phyloP scores from a whole-genome alignment of 169 alveolate species.

The Ichthyophthirius multifiliis region DNA sequence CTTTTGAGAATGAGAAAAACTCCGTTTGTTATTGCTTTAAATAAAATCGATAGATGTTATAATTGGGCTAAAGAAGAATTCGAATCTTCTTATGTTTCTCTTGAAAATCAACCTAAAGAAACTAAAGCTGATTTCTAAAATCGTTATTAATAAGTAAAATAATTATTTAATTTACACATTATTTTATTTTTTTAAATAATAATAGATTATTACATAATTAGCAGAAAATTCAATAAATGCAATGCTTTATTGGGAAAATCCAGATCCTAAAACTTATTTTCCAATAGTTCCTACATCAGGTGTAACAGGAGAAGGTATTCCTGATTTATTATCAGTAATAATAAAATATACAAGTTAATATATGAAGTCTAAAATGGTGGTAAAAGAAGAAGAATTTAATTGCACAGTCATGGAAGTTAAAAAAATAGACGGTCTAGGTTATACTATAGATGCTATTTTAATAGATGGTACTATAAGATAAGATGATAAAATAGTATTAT shows the following conservation, averaged over 20 bases:
- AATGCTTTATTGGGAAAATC: slow-evolving; percentile 94
- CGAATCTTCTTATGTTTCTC: slow-evolving; percentile 86
- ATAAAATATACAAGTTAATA: slow-evolving; percentile 89
- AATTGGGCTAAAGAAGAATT: slow-evolving; percentile 93
- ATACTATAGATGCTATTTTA: slow-evolving; percentile 98
- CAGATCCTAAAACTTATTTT: slow-evolving; percentile 90
- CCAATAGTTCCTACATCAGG: slow-evolving; percentile 99
- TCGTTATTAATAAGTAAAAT: slow-evolving; percentile 69
- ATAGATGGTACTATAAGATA: slow-evolving; percentile 94
- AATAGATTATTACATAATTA: slow-evolving; percentile 75
- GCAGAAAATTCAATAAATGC: slow-evolving; percentile 97
- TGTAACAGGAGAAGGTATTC: slow-evolving; percentile 99
- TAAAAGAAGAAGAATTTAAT: slow-evolving; percentile 88
- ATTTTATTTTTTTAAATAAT: too few species aligned
- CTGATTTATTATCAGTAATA: slow-evolving; percentile 93
- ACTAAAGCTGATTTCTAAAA: slow-evolving; percentile 88
- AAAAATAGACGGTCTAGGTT: slow-evolving; percentile 96
- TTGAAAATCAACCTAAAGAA: slow-evolving; percentile 83
- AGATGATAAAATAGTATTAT: slow-evolving; percentile 95
- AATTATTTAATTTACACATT: not conserved
- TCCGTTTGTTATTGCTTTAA: slow-evolving; percentile 98
- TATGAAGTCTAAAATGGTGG: slow-evolving; percentile 85
- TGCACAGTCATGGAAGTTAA: slow-evolving; percentile 97
- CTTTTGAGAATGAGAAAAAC: slow-evolving; percentile 90
- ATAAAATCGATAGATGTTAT: slow-evolving; percentile 97